Evolutionary conservation across 1,139 yeast species (phyloP).

Genomic region (Hyphopichia pseudoburtonii): DNA sequence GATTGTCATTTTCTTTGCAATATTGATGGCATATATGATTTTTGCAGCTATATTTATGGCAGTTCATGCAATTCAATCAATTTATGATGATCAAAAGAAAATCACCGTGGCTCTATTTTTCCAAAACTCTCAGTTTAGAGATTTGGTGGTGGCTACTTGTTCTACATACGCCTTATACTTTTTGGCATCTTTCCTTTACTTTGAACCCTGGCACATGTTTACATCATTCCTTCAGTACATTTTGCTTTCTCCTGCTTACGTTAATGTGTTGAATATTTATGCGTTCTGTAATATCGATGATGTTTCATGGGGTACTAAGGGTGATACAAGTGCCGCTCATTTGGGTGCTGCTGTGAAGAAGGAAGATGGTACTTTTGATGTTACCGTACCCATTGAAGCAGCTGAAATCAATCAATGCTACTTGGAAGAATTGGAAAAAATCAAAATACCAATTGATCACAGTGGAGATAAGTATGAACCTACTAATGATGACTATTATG

Average conservation of each 20-base stretch:
- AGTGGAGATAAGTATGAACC: slow-evolving; percentile 35
- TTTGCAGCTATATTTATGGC: slow-evolving; percentile 59
- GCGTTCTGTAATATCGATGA: slow-evolving; percentile 54
- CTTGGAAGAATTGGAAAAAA: slow-evolving; percentile 61
- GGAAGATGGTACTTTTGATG: slow-evolving; percentile 64
- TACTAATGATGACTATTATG: slow-evolving; percentile 68
- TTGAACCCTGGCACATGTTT: slow-evolving; percentile 55
- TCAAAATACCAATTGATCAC: slow-evolving; percentile 41
- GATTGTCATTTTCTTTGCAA: slow-evolving; percentile 87
- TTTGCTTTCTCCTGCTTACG: slow-evolving; percentile 47
- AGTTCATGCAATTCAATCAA: slow-evolving; percentile 40
- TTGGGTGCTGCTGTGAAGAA: slow-evolving; percentile 61
- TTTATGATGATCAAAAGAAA: slow-evolving; percentile 27
- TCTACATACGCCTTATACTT: slow-evolving; percentile 50
- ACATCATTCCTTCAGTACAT: slow-evolving; percentile 48
- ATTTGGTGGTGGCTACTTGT: slow-evolving; percentile 48
- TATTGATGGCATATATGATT: slow-evolving; percentile 87
- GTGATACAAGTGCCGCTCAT: slow-evolving; percentile 45
- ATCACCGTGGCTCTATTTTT: slow-evolving; percentile 42
- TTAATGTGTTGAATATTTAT: slow-evolving; percentile 48
- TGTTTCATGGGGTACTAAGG: slow-evolving; percentile 54
- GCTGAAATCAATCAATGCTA: slow-evolving; percentile 63
- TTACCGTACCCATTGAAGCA: slow-evolving; percentile 65
- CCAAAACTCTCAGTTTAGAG: slow-evolving; percentile 44
- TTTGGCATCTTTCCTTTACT: slow-evolving; percentile 45